Percentiles rank a stretch among this genome's conserved stretches.
These are phyloP conservation scores for Aspergillus heteromorphus DNA, from an alignment of 495 filamentous ascomycete species.

Conservation along the genomic window DNA sequence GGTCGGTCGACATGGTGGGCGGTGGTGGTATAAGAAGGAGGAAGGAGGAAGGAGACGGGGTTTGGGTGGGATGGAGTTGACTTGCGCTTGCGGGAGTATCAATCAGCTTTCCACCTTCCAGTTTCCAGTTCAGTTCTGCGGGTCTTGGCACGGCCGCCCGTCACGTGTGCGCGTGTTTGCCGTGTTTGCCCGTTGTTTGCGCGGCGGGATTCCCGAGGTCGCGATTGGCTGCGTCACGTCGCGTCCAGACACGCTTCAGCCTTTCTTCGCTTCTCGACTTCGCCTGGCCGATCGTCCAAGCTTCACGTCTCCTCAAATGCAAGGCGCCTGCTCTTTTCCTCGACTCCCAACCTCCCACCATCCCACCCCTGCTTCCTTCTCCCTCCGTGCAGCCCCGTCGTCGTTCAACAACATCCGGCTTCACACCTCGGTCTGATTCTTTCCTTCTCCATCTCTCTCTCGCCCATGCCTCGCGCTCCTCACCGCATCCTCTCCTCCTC, in stretches of 20 bases:
- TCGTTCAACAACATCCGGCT: conserved; percentile 4
- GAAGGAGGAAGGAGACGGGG: background rate
- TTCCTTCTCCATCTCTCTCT: conserved; percentile 1
- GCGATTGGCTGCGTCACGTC: conserved; percentile 46
- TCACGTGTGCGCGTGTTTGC: conserved; percentile 25
- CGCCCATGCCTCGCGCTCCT: conserved; percentile 4
- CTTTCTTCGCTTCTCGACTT: too few relatives aligned
- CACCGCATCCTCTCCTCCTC: conserved; percentile 12
- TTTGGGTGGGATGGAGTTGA: too few relatives aligned
- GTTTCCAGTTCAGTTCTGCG: background rate
- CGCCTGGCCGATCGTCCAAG: conserved; percentile 32
- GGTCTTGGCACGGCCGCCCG: conserved; percentile 6
- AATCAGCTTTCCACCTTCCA: too few relatives aligned
- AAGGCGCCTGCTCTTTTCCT: conserved; percentile 31
- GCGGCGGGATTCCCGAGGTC: conserved; percentile 10
- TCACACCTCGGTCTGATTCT: background rate
- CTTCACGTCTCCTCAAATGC: conserved; percentile 33
- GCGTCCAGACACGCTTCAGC: conserved; percentile 26
- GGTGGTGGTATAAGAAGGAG: conserved; percentile 26
- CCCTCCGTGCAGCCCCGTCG: conserved; percentile 1
- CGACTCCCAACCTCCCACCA: conserved; percentile 20
- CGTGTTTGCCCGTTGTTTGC: conserved; percentile 18
- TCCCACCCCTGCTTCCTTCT: conserved; percentile 14
- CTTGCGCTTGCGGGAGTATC: background rate
- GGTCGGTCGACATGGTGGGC: conserved; percentile 59